Percentiles rank a stretch among this genome's conserved stretches.
These are phyloP conservation scores for Termitomyces sp. DNA, from an alignment of 768 basidiomycete genomes.

Conservation along the genomic window DNA sequence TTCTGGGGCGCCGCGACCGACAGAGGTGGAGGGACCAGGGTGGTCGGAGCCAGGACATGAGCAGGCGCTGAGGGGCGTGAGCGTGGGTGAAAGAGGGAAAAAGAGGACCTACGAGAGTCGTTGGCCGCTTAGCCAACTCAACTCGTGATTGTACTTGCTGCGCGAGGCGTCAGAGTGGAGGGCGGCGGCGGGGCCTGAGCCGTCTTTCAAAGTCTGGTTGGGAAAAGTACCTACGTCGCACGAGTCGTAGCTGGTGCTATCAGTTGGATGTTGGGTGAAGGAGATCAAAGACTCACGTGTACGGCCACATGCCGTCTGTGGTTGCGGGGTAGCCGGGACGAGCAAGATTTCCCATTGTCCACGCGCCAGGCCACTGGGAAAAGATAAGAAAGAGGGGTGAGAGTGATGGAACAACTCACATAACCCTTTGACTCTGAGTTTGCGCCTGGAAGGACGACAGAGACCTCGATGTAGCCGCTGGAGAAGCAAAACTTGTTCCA, in stretches of 20 bases:
- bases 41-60: slow-evolving; percentile 74
- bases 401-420: slow-evolving; percentile 24
- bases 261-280: background rate
- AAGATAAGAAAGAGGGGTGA: background rate
- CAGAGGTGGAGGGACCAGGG: slow-evolving; percentile 52
- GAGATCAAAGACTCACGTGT: slow-evolving; percentile 44
- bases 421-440: slow-evolving; percentile 45
- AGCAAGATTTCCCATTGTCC: slow-evolving; percentile 88
- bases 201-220: slow-evolving; percentile 57
- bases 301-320: slow-evolving; percentile 82
- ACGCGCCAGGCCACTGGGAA: slow-evolving; percentile 75
- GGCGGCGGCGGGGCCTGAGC: slow-evolving; percentile 56
- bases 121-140: slow-evolving; percentile 79
- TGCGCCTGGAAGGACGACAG: slow-evolving; percentile 53
- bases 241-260: slow-evolving; percentile 39
- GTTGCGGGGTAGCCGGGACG: slow-evolving; percentile 76
- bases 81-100: background rate
- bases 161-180: slow-evolving; percentile 42
- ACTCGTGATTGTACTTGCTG: slow-evolving; percentile 46
- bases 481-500: slow-evolving; percentile 93
- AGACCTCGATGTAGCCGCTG: slow-evolving; percentile 72
- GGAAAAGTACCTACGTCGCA: slow-evolving; percentile 77
- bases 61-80: slow-evolving; percentile 46
- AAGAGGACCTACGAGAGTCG: slow-evolving; percentile 49
- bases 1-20: slow-evolving; percentile 73